A percentile compares a stretch with the other conserved stretches of the same genome.
phyloP scores from a whole-genome alignment of 345 rosid genomes.

The Melaleuca alternifolia region DNA sequence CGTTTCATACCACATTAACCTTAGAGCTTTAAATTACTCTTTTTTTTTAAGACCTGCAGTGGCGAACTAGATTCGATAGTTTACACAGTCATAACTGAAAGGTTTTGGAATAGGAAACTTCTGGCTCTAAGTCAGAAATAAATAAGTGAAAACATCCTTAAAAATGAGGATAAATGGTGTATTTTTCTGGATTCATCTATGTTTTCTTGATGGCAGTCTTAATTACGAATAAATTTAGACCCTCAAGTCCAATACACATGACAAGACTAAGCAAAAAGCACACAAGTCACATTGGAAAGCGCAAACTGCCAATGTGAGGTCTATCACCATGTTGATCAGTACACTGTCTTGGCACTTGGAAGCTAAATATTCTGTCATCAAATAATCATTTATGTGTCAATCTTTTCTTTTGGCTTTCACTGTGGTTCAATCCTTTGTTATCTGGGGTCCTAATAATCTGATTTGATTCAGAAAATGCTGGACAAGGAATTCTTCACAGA shows the following conservation, averaged over 20 bases:
- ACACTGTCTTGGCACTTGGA: background rate
- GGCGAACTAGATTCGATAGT: background rate
- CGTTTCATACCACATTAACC: background rate
- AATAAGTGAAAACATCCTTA: background rate
- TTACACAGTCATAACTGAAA: background rate
- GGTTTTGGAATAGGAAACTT: background rate
- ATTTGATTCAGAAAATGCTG: conserved; percentile 32
- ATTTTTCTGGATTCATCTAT: background rate
- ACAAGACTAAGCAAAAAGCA: background rate
- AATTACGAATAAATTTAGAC: background rate
- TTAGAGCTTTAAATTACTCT: background rate
- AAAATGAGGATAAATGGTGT: background rate
- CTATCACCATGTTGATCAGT: background rate
- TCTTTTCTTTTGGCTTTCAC: background rate
- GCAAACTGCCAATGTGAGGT: background rate
- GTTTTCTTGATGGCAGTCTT: background rate
- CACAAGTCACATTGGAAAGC: background rate
- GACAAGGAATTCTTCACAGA: conserved; percentile 93
- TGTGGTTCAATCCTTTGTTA: background rate
- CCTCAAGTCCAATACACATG: background rate
- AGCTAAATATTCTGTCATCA: background rate
- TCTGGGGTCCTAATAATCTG: background rate
- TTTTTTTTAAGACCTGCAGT: background rate
- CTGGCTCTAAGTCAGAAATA: background rate
- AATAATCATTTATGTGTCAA: background rate